A percentile compares a stretch with the other conserved stretches of the same genome.
These are phyloP conservation scores for Sordariomycetes sp. DNA, from an alignment of 2,329 filamentous ascomycete genomes.

Conservation along the genomic window DNA sequence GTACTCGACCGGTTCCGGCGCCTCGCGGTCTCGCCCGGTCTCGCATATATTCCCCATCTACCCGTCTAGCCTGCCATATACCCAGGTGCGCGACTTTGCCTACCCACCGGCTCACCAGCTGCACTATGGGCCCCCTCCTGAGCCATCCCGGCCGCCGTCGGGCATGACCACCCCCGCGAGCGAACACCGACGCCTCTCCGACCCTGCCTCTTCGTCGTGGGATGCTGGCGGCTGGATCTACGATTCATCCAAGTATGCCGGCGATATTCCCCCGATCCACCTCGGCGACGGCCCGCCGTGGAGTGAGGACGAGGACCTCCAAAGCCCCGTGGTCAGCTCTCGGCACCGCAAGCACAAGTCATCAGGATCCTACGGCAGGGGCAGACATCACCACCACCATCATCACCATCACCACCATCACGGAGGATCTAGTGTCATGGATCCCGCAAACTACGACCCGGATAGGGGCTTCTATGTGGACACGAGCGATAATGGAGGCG, in stretches of 20 bases:
- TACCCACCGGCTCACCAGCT: conserved; percentile 74
- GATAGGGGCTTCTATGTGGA: conserved; percentile 59
- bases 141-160: conserved; percentile 59
- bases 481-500: conserved; percentile 58
- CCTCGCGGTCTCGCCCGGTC: conserved; percentile 62
- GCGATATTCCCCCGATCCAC: conserved; percentile 67
- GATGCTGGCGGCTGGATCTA: conserved; percentile 34
- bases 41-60: conserved; percentile 78
- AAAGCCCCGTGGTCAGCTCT: conserved; percentile 79
- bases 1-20: conserved; percentile 63
- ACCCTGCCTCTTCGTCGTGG: conserved; percentile 61
- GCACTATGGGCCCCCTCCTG: conserved; percentile 86
- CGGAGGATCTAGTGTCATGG: conserved; percentile 29
- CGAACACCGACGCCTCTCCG: conserved; percentile 71
- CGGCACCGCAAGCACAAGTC: conserved; percentile 82
- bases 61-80: conserved; percentile 76
- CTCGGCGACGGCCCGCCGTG: conserved; percentile 86
- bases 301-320: conserved; percentile 90
- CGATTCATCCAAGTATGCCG: neutral
- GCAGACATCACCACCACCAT: conserved; percentile 17
- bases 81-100: conserved; percentile 92
- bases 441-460: conserved; percentile 39
- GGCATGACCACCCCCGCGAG: conserved; percentile 77
- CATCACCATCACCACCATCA: conserved; percentile 7
- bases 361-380: conserved; percentile 32